Percentiles rank a stretch among this genome's conserved stretches.
phyloP scores from a whole-genome alignment of 2,329 filamentous ascomycete genomes.

The Knoxdaviesia proteae region DNA sequence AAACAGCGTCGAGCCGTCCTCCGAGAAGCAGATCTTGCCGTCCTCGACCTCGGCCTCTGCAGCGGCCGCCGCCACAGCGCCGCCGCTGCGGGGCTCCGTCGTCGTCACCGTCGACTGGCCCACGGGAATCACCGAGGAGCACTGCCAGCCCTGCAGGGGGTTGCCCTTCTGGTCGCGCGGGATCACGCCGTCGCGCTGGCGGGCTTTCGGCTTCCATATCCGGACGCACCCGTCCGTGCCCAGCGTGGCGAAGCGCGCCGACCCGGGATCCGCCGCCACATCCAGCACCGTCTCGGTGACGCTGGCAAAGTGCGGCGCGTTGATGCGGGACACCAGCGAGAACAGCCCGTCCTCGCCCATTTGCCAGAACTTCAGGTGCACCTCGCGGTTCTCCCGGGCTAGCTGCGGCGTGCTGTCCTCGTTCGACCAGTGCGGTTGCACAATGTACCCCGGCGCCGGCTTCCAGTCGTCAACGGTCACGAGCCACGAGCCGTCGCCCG shows the following conservation, averaged over 20 bases:
- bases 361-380: constrained; percentile 76
- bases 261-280: constrained; percentile 47
- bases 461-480: constrained; percentile 84
- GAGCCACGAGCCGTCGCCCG: constrained; percentile 68
- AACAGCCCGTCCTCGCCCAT: constrained; percentile 31
- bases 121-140: constrained; percentile 34
- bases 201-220: constrained; percentile 59
- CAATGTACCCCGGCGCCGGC: constrained; percentile 31
- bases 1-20: constrained; percentile 69
- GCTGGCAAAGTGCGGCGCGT: constrained; percentile 52
- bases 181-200: constrained; percentile 46
- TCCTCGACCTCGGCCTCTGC: constrained; percentile 16
- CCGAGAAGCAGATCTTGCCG: constrained; percentile 56
- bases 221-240: constrained; percentile 62
- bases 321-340: constrained; percentile 63
- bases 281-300: constrained; percentile 43
- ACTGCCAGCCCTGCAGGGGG: constrained; percentile 55
- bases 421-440: constrained; percentile 21
- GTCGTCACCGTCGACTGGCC: constrained; percentile 12
- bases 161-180: constrained; percentile 35
- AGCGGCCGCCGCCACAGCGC: constrained; percentile 13
- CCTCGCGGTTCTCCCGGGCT: constrained; percentile 38
- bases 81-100: constrained; percentile 10
- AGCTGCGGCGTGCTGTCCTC: constrained; percentile 20
- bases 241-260: constrained; percentile 60